Conservation (phyloP, 2,329 filamentous ascomycete species). For the Apiospora phragmitis region DNA sequence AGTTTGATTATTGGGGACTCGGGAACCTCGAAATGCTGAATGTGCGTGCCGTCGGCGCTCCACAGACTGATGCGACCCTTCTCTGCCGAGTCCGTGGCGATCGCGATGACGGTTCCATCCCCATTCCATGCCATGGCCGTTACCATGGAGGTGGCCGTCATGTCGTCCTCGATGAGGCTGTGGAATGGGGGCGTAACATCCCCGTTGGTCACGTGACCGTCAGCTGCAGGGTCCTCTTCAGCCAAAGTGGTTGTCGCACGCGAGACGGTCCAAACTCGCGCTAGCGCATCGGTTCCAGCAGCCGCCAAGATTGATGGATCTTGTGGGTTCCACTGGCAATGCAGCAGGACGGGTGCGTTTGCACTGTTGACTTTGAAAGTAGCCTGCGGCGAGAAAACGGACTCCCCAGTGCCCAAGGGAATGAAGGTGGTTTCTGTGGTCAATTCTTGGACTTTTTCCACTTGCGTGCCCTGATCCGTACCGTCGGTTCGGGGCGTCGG, state of each 20-base stretch:
- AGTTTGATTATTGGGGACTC: slow-evolving; percentile 64
- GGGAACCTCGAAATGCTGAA: slow-evolving; percentile 56
- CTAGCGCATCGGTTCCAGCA: slow-evolving; percentile 70
- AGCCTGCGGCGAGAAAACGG: slow-evolving; percentile 38
- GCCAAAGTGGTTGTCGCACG: slow-evolving; percentile 48
- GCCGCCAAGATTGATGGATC: slow-evolving; percentile 66
- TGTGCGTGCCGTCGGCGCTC: slow-evolving; percentile 50
- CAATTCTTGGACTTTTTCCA: slow-evolving; percentile 64
- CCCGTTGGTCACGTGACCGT: slow-evolving; percentile 44
- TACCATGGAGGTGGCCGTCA: slow-evolving; percentile 52
- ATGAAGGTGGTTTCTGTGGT: slow-evolving; percentile 61
- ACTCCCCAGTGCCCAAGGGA: slow-evolving; percentile 45
- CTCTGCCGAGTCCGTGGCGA: slow-evolving; percentile 57
- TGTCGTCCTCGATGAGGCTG: slow-evolving; percentile 54
- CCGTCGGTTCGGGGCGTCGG: slow-evolving; percentile 59
- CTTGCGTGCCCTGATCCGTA: slow-evolving; percentile 63
- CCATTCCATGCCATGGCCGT: slow-evolving; percentile 63
- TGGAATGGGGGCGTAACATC: slow-evolving; percentile 41
- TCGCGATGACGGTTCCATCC: slow-evolving; percentile 55
- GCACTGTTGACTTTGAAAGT: slow-evolving; percentile 40
- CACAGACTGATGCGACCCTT: slow-evolving; percentile 58
- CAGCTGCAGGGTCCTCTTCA: slow-evolving; percentile 42
- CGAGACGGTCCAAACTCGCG: slow-evolving; percentile 66
- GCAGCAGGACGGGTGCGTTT: slow-evolving; percentile 62
- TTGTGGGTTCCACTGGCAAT: slow-evolving; percentile 68